Evolutionary conservation across 208 protist genomes (phyloP).

Genomic region (Acanthamoeba polyphaga): DNA sequence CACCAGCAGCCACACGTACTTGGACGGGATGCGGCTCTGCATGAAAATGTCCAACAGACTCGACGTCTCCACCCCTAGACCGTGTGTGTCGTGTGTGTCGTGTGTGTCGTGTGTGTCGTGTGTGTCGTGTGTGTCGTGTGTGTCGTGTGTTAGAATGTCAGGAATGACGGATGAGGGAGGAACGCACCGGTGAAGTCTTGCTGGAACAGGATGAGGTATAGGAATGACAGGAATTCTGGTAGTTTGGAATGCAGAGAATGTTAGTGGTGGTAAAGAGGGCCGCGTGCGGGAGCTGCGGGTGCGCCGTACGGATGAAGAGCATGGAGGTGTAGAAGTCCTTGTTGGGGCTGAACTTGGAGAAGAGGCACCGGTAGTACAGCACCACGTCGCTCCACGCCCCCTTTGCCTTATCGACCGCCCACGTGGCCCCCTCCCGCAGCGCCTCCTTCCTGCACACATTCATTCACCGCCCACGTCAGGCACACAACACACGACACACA

Average conservation of each 20-base stretch:
- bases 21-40: constrained; percentile 78
- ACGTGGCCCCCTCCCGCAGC: neutral
- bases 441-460: neutral
- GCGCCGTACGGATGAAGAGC: constrained; percentile 26
- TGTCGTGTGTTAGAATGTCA: too few species aligned
- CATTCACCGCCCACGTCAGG: neutral
- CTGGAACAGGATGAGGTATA: constrained; percentile 61
- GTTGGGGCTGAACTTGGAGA: constrained; percentile 30
- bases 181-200: constrained; percentile 2
- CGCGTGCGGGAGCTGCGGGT: too few species aligned
- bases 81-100: too few species aligned
- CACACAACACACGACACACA: too few species aligned
- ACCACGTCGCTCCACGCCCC: neutral
- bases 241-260: too few species aligned
- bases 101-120: too few species aligned
- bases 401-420: neutral
- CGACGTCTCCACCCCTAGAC: neutral
- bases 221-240: constrained; percentile 46
- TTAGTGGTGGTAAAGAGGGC: too few species aligned
- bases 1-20: constrained; percentile 78
- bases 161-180: too few species aligned
- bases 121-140: too few species aligned
- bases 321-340: constrained; percentile 65
- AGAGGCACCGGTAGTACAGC: constrained; percentile 46
- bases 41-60: constrained; percentile 51